These are phyloP conservation scores for Fusarium beomiforme DNA, from an alignment of 2,329 filamentous ascomycete species.

Conservation along the genomic window DNA sequence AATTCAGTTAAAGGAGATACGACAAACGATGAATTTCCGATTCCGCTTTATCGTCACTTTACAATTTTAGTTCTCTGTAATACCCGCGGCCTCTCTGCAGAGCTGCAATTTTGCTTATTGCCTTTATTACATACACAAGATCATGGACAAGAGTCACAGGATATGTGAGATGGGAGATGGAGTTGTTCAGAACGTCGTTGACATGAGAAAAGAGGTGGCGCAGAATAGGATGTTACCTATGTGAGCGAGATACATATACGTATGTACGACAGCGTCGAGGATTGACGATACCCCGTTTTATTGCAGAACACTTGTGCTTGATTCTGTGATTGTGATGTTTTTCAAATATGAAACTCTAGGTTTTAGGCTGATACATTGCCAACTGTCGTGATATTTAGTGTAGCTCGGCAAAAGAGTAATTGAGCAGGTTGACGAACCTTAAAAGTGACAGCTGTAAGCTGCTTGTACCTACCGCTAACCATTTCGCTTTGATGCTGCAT, in stretches of 20 bases:
- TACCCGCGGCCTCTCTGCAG: constrained; percentile 40
- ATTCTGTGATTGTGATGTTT: neutral
- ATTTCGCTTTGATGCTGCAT: constrained; percentile 1
- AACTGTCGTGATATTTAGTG: neutral
- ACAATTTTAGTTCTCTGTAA: constrained; percentile 41
- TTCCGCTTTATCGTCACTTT: constrained; percentile 32
- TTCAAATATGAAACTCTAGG: neutral
- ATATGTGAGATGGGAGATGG: constrained; percentile 10
- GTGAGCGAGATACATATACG: constrained; percentile 12
- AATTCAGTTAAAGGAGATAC: constrained; percentile 26
- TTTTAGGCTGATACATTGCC: neutral
- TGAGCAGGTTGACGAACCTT: neutral
- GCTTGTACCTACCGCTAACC: neutral
- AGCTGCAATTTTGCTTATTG: constrained; percentile 37
- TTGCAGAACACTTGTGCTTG: neutral
- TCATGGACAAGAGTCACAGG: constrained; percentile 16
- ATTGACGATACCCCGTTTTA: constrained; percentile 34
- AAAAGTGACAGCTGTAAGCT: neutral
- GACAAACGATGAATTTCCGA: constrained; percentile 12
- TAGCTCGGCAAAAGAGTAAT: neutral
- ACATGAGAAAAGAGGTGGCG: constrained; percentile 8
- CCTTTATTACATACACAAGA: constrained; percentile 30
- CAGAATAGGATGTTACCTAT: neutral
- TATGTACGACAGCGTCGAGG: constrained; percentile 25
- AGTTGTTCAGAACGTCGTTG: neutral